phyloP scores from a whole-genome alignment of 257 asterid genomes.

The Rauvolfia tetraphylla region DNA sequence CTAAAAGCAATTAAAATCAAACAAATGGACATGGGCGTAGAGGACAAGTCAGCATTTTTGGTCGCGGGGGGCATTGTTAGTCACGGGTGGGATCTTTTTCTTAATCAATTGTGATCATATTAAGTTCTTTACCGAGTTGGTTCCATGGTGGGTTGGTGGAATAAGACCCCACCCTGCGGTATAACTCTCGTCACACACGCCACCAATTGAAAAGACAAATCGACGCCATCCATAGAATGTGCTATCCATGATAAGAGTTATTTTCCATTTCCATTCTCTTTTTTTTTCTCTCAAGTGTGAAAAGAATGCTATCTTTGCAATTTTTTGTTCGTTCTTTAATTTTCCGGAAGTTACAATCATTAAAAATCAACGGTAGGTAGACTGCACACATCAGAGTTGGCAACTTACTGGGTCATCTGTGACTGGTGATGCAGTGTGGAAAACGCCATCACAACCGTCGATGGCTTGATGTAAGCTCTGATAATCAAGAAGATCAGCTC shows the following conservation, averaged over 20 bases:
- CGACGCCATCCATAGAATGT: background rate
- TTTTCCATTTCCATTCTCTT: background rate
- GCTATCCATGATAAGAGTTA: background rate
- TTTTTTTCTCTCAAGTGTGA: background rate
- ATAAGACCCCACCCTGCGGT: background rate
- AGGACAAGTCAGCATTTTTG: too few relatives aligned
- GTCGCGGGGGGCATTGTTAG: too few relatives aligned
- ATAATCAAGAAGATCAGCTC: slow-evolving; percentile 79
- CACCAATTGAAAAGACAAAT: background rate
- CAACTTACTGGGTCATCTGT: slow-evolving; percentile 78
- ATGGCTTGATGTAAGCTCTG: slow-evolving; percentile 70
- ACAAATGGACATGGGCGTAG: background rate
- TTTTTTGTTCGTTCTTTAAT: too few relatives aligned
- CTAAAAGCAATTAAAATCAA: background rate
- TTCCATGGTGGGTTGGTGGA: background rate
- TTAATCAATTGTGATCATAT: background rate
- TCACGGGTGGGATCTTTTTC: background rate
- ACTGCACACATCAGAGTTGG: background rate
- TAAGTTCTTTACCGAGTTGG: background rate
- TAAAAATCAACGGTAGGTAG: slow-evolving; percentile 1
- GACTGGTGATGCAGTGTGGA: slow-evolving; percentile 97
- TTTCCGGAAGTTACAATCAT: too few relatives aligned
- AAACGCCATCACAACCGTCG: slow-evolving; percentile 89
- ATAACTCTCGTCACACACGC: background rate
- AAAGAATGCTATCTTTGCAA: background rate